These are phyloP conservation scores for Hibiscus tridactylites DNA, from an alignment of 345 rosid genomes.

Conservation along the genomic window DNA sequence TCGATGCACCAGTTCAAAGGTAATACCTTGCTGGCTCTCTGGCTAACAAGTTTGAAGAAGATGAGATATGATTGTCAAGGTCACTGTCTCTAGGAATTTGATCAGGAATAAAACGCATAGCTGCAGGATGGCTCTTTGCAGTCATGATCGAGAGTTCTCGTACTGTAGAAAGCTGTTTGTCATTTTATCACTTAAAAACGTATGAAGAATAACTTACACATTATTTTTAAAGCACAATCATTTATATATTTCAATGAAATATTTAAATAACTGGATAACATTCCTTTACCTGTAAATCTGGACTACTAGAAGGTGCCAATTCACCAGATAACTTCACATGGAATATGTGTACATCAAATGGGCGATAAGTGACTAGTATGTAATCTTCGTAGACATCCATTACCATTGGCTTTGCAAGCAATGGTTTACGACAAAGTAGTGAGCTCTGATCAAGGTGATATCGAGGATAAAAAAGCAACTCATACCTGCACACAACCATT, in stretches of 20 bases:
- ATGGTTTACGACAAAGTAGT: constrained; percentile 71
- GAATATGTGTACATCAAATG: constrained; percentile 87
- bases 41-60: constrained; percentile 42
- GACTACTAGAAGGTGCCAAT: constrained; percentile 63
- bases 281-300: constrained; percentile 73
- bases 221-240: neutral
- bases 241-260: neutral
- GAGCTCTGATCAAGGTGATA: constrained; percentile 96
- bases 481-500: constrained; percentile 49
- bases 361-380: constrained; percentile 81
- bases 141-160: constrained; percentile 99
- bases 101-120: constrained; percentile 97
- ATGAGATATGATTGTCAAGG: constrained; percentile 34
- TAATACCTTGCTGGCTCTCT: constrained; percentile 83
- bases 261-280: constrained; percentile 10
- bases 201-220: constrained; percentile 34
- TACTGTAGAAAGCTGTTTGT: constrained; percentile 99
- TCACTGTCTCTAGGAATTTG: constrained; percentile 53
- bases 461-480: constrained; percentile 91
- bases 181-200: constrained; percentile 96
- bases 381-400: constrained; percentile 90
- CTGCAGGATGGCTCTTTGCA: constrained; percentile 98
- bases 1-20: constrained; percentile 7
- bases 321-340: constrained; percentile 69
- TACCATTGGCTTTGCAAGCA: constrained; percentile 90